A percentile compares a stretch with the other conserved stretches of the same genome.
Conservation (phyloP, 345 rosid species). For the Theobroma cacao region DNA sequence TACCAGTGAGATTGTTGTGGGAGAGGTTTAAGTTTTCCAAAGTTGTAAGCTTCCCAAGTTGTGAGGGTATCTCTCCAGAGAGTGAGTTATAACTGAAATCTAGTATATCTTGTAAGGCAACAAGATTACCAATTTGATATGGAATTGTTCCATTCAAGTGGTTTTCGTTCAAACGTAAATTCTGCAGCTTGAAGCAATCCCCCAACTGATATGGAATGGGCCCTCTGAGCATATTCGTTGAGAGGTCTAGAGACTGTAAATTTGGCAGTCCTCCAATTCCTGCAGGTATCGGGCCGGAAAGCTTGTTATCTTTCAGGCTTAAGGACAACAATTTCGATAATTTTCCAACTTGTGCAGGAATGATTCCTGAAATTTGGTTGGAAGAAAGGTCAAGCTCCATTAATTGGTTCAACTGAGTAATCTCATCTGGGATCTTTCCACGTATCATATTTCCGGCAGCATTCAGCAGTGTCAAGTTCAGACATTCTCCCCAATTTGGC, state of each 20-base stretch:
- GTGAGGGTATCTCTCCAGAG: conserved; percentile 34
- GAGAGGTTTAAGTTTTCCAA: conserved; percentile 36
- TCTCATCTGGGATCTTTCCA: conserved; percentile 23
- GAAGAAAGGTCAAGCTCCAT: conserved; percentile 22
- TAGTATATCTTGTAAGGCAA: conserved; percentile 16
- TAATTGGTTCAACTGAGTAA: conserved; percentile 20
- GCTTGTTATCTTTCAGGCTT: conserved; percentile 17
- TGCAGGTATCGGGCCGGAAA: conserved; percentile 23
- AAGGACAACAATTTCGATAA: conserved; percentile 9
- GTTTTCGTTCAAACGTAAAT: conserved; percentile 17
- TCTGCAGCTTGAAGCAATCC: conserved; percentile 18
- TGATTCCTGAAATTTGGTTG: conserved; percentile 23
- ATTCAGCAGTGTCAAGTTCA: conserved; percentile 10
- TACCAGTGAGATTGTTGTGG: conserved; percentile 28
- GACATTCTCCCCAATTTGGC: conserved; percentile 28
- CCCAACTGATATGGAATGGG: conserved; percentile 26
- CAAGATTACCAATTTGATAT: conserved; percentile 32
- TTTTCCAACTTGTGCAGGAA: conserved; percentile 26
- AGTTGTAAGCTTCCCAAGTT: conserved; percentile 28
- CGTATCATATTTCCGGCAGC: conserved; percentile 22
- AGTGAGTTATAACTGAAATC: conserved; percentile 41
- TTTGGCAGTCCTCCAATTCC: conserved; percentile 13
- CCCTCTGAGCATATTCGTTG: conserved; percentile 28
- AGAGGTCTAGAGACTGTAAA: conserved; percentile 20
- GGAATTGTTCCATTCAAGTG: conserved; percentile 16